Conservation (phyloP, 1,284 basidiomycete genomes). For the Athelia sp. region DNA sequence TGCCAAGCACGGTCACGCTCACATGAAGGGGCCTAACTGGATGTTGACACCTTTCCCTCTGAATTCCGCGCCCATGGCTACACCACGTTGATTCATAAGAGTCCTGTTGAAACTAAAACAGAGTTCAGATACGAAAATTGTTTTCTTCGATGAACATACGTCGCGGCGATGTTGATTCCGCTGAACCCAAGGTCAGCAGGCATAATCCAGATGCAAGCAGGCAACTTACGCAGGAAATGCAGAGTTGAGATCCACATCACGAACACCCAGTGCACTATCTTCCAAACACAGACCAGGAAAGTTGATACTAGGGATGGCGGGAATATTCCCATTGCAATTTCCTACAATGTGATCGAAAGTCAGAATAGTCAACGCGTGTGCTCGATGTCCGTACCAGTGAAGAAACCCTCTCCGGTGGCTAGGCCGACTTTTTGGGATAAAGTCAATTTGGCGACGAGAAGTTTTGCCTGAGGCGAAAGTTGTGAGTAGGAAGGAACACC, state of each 20-base stretch:
- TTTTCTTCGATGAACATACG: constrained; percentile 26
- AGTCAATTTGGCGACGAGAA: constrained; percentile 43
- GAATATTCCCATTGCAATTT: constrained; percentile 67
- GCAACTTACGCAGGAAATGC: constrained; percentile 61
- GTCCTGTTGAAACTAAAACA: constrained; percentile 54
- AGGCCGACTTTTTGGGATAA: constrained; percentile 52
- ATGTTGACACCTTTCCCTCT: constrained; percentile 65
- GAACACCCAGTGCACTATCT: constrained; percentile 58
- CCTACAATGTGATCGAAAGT: constrained; percentile 27
- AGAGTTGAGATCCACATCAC: constrained; percentile 56
- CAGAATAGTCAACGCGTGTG: neutral
- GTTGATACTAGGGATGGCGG: constrained; percentile 50
- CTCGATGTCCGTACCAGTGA: neutral
- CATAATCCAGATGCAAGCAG: neutral
- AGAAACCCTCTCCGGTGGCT: constrained; percentile 35
- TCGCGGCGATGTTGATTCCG: constrained; percentile 69
- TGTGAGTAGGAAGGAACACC: neutral
- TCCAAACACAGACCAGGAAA: constrained; percentile 71
- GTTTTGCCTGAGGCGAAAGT: constrained; percentile 33
- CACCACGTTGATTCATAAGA: constrained; percentile 58
- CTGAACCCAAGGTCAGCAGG: constrained; percentile 21
- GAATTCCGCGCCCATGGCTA: constrained; percentile 66
- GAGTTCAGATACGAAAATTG: neutral
- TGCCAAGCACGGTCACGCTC: constrained; percentile 9
- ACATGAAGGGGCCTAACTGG: constrained; percentile 54